Percentiles rank a stretch among this genome's conserved stretches.
Evolutionary conservation across 139 green algal genomes (phyloP).

Genomic region (Mesostigma viride): DNA sequence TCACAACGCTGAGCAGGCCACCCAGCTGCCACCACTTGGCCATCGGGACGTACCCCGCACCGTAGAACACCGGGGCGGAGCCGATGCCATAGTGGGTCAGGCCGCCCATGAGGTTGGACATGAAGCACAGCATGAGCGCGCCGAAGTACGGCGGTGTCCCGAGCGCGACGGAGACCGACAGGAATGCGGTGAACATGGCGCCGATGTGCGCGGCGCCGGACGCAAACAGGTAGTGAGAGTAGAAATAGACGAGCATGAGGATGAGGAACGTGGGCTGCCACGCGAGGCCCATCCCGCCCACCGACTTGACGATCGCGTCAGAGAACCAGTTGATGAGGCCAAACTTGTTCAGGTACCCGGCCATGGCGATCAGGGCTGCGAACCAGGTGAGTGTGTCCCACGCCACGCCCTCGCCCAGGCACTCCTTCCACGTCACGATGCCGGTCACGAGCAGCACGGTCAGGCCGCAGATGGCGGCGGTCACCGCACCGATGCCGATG

Average conservation of each 20-base stretch:
- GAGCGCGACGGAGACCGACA: conserved; percentile 85
- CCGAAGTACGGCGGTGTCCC: conserved; percentile 56
- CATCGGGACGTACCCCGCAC: conserved; percentile 70
- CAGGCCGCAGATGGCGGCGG: conserved; percentile 87
- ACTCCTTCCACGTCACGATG: conserved; percentile 74
- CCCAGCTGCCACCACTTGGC: conserved; percentile 84
- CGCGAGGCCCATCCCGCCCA: conserved; percentile 67
- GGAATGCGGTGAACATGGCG: conserved; percentile 99
- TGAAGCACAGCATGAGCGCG: conserved; percentile 58
- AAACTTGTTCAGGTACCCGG: conserved; percentile 92
- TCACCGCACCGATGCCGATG: conserved; percentile 85
- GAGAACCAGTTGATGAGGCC: conserved; percentile 97
- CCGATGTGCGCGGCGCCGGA: conserved; percentile 96
- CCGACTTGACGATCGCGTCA: conserved; percentile 49
- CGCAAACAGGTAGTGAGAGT: conserved; percentile 99
- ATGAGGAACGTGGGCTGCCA: conserved; percentile 91
- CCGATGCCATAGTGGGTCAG: conserved; percentile 98
- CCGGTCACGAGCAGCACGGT: conserved; percentile 86
- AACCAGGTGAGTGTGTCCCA: conserved; percentile 99
- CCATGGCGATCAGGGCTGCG: conserved; percentile 97
- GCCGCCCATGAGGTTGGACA: conserved; percentile 97
- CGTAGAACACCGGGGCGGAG: conserved; percentile 90
- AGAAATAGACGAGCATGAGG: conserved; percentile 93
- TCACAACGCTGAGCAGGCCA: conserved; percentile 82
- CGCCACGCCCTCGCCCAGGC: conserved; percentile 47